phyloP scores from a whole-genome alignment of 306 rosid genomes.

The Sophora flavescens region DNA sequence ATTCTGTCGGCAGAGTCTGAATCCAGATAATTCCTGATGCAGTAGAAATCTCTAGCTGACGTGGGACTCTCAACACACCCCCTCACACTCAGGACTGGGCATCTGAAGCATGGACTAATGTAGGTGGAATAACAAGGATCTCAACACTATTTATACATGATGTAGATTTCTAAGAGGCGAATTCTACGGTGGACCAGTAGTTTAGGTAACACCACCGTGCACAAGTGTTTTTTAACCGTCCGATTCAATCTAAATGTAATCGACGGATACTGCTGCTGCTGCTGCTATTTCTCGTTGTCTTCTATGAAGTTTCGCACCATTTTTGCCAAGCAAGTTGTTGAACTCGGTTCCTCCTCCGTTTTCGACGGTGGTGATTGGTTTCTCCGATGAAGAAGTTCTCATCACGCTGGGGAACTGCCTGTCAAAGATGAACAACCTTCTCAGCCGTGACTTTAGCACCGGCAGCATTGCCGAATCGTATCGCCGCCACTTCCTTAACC shows the following conservation, averaged over 20 bases:
- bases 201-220: too few species aligned
- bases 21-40: too few species aligned
- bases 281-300: constrained; percentile 73
- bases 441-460: constrained; percentile 80
- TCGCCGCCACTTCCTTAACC: constrained; percentile 59
- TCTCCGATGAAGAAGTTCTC: constrained; percentile 63
- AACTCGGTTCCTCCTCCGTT: constrained; percentile 51
- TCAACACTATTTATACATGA: too few species aligned
- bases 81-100: too few species aligned
- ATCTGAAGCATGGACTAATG: too few species aligned
- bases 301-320: constrained; percentile 93
- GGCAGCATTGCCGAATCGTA: constrained; percentile 76
- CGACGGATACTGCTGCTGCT: constrained; percentile 13
- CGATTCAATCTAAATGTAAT: too few species aligned
- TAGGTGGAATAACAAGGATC: too few species aligned
- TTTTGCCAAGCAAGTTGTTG: constrained; percentile 82
- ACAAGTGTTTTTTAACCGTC: not conserved
- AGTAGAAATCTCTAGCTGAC: too few species aligned
- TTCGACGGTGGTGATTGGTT: constrained; percentile 48
- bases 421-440: constrained; percentile 81
- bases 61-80: too few species aligned
- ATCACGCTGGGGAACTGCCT: constrained; percentile 65
- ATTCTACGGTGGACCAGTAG: too few species aligned
- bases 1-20: too few species aligned
- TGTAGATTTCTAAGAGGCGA: too few species aligned